Base-by-base conservation (phyloP, 306 rosid genomes). In the Cicer arietinum region DNA sequence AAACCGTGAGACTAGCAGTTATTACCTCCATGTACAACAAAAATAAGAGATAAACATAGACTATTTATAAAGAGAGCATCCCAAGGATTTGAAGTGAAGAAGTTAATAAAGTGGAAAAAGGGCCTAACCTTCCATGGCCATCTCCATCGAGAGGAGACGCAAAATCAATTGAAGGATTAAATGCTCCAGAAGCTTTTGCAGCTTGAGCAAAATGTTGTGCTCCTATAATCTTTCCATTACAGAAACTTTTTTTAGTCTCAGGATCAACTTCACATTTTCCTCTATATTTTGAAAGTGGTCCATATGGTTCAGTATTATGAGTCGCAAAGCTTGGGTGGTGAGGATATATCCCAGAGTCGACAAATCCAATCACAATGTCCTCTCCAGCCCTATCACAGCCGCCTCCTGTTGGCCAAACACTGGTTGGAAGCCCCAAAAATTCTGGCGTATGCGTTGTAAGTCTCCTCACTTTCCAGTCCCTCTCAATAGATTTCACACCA, bases 391-490 rank as follows among this genome's bases (percentile, higher is more conserved):
- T 80, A 67, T 92, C 99, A 76, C 82, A 90, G 69, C 99, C 99
- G 46, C 99, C 99, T 75, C 98, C 97, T 30, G 97, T 90, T 6
- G 99, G 99, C 99, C 99, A 95, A 60, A 95, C 99, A 50, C 96
- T 96, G 7, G 98, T 95, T 77, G 99, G 98, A 77, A 95, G 99
- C 71, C 99, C 99, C 87, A 95, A 84, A 86, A 95, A 95, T 73
- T 92, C 85, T 58, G 99, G 99, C 20, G 99, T 95, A 78, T 95
- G 99, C 35, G 97, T 95, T 71, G 99, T 95, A 67, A 95, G 94
- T 81, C 81, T 90, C 81, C 79, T 83, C 71, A 95, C 99, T 87
- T 95, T 95, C 98, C 98, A 95, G 81, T 95, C 99, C 85, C 88
- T 90, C 83, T 68, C 89, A 71, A 95, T 92, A 50, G 94, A 95